Conservation (phyloP, 805 yeast species). For the Barnettozyma sucrosica region DNA sequence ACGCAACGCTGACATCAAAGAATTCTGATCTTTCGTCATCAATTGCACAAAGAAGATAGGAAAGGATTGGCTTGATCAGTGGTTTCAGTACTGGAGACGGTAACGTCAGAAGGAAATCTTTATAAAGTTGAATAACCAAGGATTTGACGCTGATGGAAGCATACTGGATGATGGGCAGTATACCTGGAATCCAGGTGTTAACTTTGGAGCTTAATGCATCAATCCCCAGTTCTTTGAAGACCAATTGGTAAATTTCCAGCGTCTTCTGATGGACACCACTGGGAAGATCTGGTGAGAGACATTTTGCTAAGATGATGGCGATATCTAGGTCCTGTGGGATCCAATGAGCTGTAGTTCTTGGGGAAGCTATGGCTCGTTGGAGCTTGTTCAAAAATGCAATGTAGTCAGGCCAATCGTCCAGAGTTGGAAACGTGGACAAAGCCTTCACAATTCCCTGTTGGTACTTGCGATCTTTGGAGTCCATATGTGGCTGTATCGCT, state of each 20-base stretch:
- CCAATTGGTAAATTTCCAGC: slow-evolving; percentile 63
- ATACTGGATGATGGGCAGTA: slow-evolving; percentile 82
- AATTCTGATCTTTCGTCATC: slow-evolving; percentile 91
- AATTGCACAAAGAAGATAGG: slow-evolving; percentile 77
- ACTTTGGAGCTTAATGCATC: slow-evolving; percentile 50
- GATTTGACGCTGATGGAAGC: slow-evolving; percentile 89
- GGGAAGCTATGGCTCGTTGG: slow-evolving; percentile 59
- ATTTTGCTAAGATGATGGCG: slow-evolving; percentile 67
- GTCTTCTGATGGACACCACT: slow-evolving; percentile 95
- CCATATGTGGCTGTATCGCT: slow-evolving; percentile 23
- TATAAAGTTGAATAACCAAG: slow-evolving; percentile 57
- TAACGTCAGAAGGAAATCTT: slow-evolving; percentile 46
- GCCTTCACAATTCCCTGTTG: slow-evolving; percentile 66
- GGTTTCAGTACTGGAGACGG: slow-evolving; percentile 44
- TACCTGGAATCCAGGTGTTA: slow-evolving; percentile 85
- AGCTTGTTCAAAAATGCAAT: slow-evolving; percentile 81
- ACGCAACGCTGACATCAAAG: slow-evolving; percentile 50
- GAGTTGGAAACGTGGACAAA: slow-evolving; percentile 66
- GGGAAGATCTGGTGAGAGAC: slow-evolving; percentile 77
- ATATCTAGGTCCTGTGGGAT: slow-evolving; percentile 66
- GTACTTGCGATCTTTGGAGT: slow-evolving; percentile 65
- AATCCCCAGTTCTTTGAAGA: slow-evolving; percentile 59
- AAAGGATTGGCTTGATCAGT: slow-evolving; percentile 61
- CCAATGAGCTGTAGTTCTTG: slow-evolving; percentile 35
- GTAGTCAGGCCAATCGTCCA: slow-evolving; percentile 97